These are phyloP conservation scores for Fonsecaea pedrosoi DNA, from an alignment of 2,329 filamentous ascomycete species.

Conservation along the genomic window DNA sequence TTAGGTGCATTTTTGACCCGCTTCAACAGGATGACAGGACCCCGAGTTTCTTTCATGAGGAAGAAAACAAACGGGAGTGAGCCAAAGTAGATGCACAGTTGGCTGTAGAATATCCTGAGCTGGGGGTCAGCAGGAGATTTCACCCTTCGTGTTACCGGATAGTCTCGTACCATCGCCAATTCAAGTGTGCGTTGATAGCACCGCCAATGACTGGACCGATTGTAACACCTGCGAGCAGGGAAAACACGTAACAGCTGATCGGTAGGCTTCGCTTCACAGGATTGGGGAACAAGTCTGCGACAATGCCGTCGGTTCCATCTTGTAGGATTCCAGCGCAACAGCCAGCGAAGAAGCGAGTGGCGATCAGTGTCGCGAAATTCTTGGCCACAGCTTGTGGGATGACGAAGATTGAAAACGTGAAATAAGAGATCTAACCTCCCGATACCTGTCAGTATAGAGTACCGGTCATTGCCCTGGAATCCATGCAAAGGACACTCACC, in stretches of 20 bases:
- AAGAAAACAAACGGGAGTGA: not conserved
- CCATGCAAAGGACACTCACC: not conserved
- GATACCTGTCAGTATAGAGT: not conserved
- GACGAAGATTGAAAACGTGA: slow-evolving; percentile 39
- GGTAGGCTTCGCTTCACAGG: slow-evolving; percentile 7
- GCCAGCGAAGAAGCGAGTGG: slow-evolving; percentile 39
- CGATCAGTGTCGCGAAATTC: slow-evolving; percentile 30
- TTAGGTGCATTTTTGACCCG: not conserved
- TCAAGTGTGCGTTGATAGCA: slow-evolving; percentile 9
- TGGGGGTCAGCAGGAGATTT: not conserved
- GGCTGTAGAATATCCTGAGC: slow-evolving; percentile 22
- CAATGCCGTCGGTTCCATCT: slow-evolving; percentile 20
- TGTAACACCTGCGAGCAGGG: slow-evolving; percentile 19
- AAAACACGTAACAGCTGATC: slow-evolving; percentile 17
- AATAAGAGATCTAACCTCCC: slow-evolving; percentile 24
- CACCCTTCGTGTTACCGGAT: not conserved
- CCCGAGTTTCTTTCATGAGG: not conserved
- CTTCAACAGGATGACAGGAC: not conserved
- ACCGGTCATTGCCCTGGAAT: not conserved
- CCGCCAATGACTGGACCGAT: slow-evolving; percentile 23
- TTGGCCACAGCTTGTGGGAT: slow-evolving; percentile 35
- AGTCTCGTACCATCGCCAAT: slow-evolving; percentile 22
- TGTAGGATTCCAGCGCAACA: slow-evolving; percentile 25
- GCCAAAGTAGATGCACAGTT: slow-evolving; percentile 3
- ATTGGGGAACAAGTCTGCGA: slow-evolving; percentile 18